Percentiles rank a stretch among this genome's conserved stretches.
Evolutionary conservation across 1,284 basidiomycete species (phyloP).

Genomic region (Cutaneotrichosporon cutaneum): DNA sequence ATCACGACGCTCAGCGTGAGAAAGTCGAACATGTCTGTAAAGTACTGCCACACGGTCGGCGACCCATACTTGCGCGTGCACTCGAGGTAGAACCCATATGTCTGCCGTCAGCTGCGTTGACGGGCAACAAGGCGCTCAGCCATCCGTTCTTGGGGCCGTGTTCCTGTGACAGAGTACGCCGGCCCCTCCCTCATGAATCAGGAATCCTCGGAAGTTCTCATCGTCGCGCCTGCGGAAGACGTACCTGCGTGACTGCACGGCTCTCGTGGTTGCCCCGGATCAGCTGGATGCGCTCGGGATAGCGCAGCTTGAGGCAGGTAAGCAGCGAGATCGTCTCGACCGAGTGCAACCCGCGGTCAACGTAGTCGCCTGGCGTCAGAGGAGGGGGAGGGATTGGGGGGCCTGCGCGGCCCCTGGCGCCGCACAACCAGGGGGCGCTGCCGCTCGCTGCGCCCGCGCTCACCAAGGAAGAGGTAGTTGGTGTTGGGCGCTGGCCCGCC

Average conservation of each 20-base stretch:
- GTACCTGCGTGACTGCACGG: conserved; percentile 92
- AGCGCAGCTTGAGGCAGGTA: conserved; percentile 94
- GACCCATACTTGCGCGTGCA: conserved; percentile 97
- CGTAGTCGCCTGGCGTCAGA: conserved; percentile 77
- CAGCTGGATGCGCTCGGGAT: conserved; percentile 94
- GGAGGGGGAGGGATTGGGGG: neutral
- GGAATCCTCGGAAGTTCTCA: conserved; percentile 41
- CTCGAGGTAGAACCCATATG: conserved; percentile 99
- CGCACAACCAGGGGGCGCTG: too few relatives aligned
- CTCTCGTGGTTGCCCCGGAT: conserved; percentile 99
- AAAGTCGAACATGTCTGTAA: conserved; percentile 99
- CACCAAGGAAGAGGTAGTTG: conserved; percentile 95
- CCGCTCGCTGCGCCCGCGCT: too few relatives aligned
- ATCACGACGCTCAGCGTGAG: conserved; percentile 96
- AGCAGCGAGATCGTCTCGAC: conserved; percentile 97
- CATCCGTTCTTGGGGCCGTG: conserved; percentile 48
- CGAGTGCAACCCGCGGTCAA: conserved; percentile 94
- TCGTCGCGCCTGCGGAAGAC: conserved; percentile 35
- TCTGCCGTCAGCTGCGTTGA: conserved; percentile 59
- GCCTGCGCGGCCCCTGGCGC: neutral
- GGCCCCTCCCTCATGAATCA: conserved; percentile 30
- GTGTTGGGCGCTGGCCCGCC: conserved; percentile 95
- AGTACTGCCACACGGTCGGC: conserved; percentile 97
- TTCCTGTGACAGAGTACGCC: conserved; percentile 29
- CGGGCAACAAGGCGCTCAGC: conserved; percentile 39